Evolutionary conservation across 305 asterid species (phyloP), one percentile per base, ranked within the genome.

Genomic region (Euphrasia arctica): DNA sequence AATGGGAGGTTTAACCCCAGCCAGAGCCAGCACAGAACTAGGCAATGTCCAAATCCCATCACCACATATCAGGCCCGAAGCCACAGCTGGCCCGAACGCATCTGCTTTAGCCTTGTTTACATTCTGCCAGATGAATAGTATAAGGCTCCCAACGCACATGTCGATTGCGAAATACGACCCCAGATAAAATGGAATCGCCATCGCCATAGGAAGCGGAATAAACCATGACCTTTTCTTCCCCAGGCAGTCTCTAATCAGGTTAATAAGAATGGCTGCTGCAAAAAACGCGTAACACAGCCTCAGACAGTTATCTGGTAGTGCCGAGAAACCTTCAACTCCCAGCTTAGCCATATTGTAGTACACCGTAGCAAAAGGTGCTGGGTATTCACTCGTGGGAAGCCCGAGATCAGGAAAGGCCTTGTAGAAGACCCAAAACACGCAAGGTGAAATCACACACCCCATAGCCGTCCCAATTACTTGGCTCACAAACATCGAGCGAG

Each of bases 401-500:
- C 83, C 93, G 6, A 83, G 70, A 25, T 77, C 79, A 4, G 77
- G 80, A 36, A 71, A 77, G 0, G 92, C 89, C 43, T 72, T 49
- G 71, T 66, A 78, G 72, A 82, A 82, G 52, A 85, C 60, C 92
- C 89, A 82, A 50, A 85, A 85, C 0, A 85, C 83, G 18, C 79
- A 70, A 1, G 92, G 92, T 0, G 92, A 75, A 0, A 79, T 42
- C 5, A 80, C 49, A 34, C 91, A 85, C 11, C 91, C 91, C 18
- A 80, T 78, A 6, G 88, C 79, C 0, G 91, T 85, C 45, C 91
- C 88, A 0, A 78, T 69, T 28, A 85, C 80, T 74, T 82, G 88
- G 88, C 91, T 80, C 45, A 85, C 49, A 22, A 85, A 85, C 92
- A 85, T 85, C 55, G 87, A 72, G 12, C 85, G 80, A 0, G 89